A percentile compares a stretch with the other conserved stretches of the same genome.
phyloP scores from a whole-genome alignment of 352 stramenopile genomes.

The Pythium dissimile region DNA sequence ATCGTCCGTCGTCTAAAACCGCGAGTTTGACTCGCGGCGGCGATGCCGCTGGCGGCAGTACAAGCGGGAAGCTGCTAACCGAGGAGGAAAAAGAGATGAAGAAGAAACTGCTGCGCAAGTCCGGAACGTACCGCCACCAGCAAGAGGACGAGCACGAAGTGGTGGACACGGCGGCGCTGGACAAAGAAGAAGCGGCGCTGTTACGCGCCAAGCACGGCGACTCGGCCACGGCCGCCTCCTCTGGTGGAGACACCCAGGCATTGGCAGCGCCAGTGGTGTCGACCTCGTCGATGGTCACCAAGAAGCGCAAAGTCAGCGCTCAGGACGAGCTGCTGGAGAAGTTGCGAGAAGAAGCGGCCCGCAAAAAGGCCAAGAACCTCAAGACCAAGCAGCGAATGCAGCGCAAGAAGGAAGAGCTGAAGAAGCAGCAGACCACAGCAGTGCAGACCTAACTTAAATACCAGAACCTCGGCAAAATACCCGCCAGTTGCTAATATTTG shows the following conservation, averaged over 20 bases:
- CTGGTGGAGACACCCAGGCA: no score
- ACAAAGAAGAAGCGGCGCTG: slow-evolving; percentile 63
- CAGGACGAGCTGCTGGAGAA: slow-evolving; percentile 72
- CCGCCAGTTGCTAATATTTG: no score
- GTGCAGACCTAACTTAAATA: neutral
- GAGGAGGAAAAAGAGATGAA: slow-evolving; percentile 70
- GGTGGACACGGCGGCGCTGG: slow-evolving; percentile 30
- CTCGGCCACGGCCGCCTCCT: neutral
- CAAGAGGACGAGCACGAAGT: slow-evolving; percentile 32
- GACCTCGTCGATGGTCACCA: slow-evolving; percentile 7
- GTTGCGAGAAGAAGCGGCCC: slow-evolving; percentile 53
- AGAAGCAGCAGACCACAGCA: slow-evolving; percentile 15
- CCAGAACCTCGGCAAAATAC: neutral
- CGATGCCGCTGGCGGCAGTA: slow-evolving; percentile 24
- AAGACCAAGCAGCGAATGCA: slow-evolving; percentile 74
- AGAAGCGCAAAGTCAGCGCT: slow-evolving; percentile 63
- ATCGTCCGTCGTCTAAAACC: slow-evolving; percentile 36
- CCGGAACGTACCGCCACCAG: slow-evolving; percentile 24
- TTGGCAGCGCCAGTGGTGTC: neutral
- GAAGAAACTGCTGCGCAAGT: slow-evolving; percentile 64
- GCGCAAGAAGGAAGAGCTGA: slow-evolving; percentile 68
- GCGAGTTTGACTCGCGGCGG: slow-evolving; percentile 19
- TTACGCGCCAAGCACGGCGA: slow-evolving; percentile 34
- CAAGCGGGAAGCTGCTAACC: slow-evolving; percentile 30
- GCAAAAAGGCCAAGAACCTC: slow-evolving; percentile 72